Evolutionary conservation across 1,284 basidiomycete species (phyloP), one percentile per base, ranked within the genome.

Genomic region (Sanghuangporus sanghuang): DNA sequence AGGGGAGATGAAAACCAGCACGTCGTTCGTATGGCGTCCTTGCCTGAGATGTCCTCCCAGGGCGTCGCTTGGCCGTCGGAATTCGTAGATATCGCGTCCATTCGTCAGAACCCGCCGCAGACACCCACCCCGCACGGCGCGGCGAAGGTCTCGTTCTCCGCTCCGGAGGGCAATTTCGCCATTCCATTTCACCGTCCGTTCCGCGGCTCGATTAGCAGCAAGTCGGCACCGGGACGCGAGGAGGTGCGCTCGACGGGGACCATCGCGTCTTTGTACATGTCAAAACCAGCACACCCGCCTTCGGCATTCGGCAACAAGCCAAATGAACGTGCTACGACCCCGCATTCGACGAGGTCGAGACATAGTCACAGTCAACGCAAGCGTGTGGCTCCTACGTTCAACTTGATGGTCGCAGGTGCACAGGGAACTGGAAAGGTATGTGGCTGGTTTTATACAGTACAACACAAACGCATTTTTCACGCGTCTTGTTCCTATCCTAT

Each of bases 161-260:
- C 77, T 62, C 69, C 74, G 71, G 75, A 79, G 71, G 32, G 48
- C 9, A 75, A 75, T 67, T 72, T 74, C 72, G 78, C 85, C 70
- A 86, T 88, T 73, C 81, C 85, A 68, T 91, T 91, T 80, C 89
- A 91, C 74, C 89, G 88, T 82, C 89, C 89, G 60, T 89, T 89
- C 80, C 82, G 85, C 71, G 75, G 75, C 73, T 74, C 79, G 77
- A 78, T 78, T 67, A 71, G 69, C 36, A 59, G 38, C 56, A 35
- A 49, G n/a, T 27, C 64, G 27, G 72, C 71, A 63, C 76, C 77
- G 3, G 50, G 23, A 68, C 73, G 74, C 49, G 73, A 72, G 21
- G 76, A 62, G 49, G 64, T 67, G 35, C 66, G 68, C 42, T 65
- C 76, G 61, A 76, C 76, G 57, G 77, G 73, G 52, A 74, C 82